Conservation (phyloP, 441 rosid genomes). For the Populus hybrid region DNA sequence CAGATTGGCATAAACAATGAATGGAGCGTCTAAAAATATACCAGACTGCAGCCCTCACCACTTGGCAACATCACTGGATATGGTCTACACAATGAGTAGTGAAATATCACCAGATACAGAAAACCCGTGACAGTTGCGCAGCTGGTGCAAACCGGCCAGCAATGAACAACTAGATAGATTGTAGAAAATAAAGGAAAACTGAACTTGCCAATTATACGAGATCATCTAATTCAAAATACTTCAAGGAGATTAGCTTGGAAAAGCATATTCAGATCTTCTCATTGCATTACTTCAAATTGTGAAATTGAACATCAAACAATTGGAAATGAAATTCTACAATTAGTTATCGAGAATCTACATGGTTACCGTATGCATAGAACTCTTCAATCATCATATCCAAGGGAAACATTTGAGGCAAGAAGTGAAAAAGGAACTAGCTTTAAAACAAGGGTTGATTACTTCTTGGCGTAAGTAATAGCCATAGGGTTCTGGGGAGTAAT, state of each 20-base stretch:
- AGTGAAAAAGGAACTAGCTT: too few relatives aligned
- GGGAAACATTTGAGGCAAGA: too few relatives aligned
- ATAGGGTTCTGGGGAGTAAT: conserved; percentile 84
- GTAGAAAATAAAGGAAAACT: background rate
- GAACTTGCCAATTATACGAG: background rate
- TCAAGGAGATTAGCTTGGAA: background rate
- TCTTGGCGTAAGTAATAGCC: conserved; percentile 76
- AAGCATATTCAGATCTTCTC: background rate
- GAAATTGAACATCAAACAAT: background rate
- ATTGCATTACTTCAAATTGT: background rate
- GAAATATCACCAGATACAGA: too few relatives aligned
- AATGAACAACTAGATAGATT: background rate
- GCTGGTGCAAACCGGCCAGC: background rate
- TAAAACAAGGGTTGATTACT: conserved; percentile 23
- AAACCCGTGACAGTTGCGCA: too few relatives aligned
- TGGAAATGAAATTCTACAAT: background rate
- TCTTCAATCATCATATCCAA: too few relatives aligned
- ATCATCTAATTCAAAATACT: background rate
- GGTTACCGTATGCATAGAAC: too few relatives aligned
- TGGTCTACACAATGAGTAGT: too few relatives aligned
- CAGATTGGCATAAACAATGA: too few relatives aligned
- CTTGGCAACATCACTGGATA: too few relatives aligned
- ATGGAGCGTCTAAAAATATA: too few relatives aligned
- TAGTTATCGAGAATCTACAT: background rate
- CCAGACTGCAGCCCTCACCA: too few relatives aligned